Evolutionary conservation across 2,329 filamentous ascomycete genomes (phyloP), one percentile per base, ranked within the genome.

Genomic region (Eutypella sp.): DNA sequence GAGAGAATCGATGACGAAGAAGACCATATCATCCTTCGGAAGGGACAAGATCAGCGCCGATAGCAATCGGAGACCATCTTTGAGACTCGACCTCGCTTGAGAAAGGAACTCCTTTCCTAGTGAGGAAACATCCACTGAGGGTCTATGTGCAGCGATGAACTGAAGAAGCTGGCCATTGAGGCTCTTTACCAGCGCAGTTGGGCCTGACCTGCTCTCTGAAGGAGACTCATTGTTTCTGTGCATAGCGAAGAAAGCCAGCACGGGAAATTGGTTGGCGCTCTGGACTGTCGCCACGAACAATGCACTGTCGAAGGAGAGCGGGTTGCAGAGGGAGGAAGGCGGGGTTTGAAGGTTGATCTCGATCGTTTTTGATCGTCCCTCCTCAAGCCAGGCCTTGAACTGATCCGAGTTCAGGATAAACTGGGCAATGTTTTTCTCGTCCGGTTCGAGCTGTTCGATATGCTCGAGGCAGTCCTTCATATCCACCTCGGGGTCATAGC

Each of bases 171-270:
- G 46, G 5, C 20, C 41, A 37, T 45, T 50, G 1, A 53, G 22
- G 23, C 45, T 45, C 22, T 44, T 45, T 23, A 48, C 24, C 16
- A 53, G n/a, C 11, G 40, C 45, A 4, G 44, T 24, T 3, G 50
- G 40, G 15, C 46, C 46, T 18, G 48, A 50, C 8, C 18, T 11
- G 4, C 42, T 23, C 10, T 43, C 25, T 5, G 19, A 41, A 8
- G n/a, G 9, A 11, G 22, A 42, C 7, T 42, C 38, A 18, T 40
- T 45, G 11, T 39, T 47, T 9, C 50, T 44, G 24, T 50, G 38
- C 25, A 37, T 45, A 41, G 44, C 48, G 22, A 53, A 53, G 38
- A 48, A 53, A 7, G 45, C 11, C 3, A 53, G 41, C 5, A 53
- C 43, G 1, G 46, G 41, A 20, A 42, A 44, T 11, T 25, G 7